These are phyloP conservation scores for Jaminaea rosea DNA, from an alignment of 1,284 basidiomycete species.

Conservation along the genomic window DNA sequence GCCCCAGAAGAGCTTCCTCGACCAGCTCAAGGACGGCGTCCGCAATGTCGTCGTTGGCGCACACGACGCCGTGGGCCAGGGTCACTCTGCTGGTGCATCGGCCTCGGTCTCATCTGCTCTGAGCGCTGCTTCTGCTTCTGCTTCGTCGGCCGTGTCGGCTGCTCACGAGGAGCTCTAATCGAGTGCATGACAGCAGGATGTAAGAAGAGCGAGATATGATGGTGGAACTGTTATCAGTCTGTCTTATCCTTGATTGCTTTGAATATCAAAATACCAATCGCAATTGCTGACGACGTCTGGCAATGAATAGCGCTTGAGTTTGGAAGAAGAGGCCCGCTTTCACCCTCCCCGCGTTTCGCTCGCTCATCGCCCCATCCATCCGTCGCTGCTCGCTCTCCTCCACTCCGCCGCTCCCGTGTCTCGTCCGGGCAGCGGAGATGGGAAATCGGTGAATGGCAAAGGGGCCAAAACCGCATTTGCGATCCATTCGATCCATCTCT, in stretches of 20 bases:
- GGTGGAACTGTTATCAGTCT: slow-evolving; percentile 1
- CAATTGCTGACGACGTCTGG: no score
- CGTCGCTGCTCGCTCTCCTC: no score
- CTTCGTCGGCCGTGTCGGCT: not conserved
- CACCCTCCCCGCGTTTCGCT: no score
- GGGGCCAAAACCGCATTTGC: no score
- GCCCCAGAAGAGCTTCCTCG: slow-evolving; percentile 28
- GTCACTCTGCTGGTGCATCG: not conserved
- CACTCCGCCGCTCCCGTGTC: no score
- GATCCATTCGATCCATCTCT: no score
- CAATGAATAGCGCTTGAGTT: no score
- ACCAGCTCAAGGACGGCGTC: slow-evolving; percentile 33
- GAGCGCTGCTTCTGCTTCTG: not conserved
- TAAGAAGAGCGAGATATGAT: not conserved
- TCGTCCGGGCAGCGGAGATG: no score
- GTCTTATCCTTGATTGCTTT: not conserved
- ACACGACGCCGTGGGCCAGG: slow-evolving; percentile 33
- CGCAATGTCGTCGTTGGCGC: slow-evolving; percentile 31
- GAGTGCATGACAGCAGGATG: no score
- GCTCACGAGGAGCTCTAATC: not conserved
- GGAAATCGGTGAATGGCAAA: no score
- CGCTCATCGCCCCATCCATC: no score
- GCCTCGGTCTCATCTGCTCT: not conserved
- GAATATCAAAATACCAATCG: not conserved
- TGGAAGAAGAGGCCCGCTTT: no score